Base-by-base conservation (phyloP, 306 rosid genomes). In the Crataegus laevigata region DNA sequence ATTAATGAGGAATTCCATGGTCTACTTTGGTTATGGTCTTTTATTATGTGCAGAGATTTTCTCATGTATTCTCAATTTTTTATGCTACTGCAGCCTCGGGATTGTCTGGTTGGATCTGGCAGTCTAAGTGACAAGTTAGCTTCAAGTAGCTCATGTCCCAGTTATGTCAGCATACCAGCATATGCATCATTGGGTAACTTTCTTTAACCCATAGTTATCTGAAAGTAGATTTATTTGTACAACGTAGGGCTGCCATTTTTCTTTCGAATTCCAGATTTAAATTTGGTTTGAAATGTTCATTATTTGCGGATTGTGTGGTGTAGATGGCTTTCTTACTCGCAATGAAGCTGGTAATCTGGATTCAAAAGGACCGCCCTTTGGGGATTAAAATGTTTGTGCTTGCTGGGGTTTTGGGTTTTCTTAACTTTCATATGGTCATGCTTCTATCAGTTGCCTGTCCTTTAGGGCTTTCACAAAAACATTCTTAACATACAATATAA, bases 81-180 rank as follows among this genome's bases (percentile, higher is more conserved):
- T 19, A 70, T 78, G 19, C 69, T 73, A 30, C 72, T 81, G 84
- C 91, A 94, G 98, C 96, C 93, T 75, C 91, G 97, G 15, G 96
- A 92, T 72, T 94, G 99, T 80, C 84, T 32, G 61, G 52, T 60
- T 79, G 72, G 75, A 84, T 69, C 90, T 75, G 62, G 61, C 70
- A 34, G 50, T 65, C 79, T 74, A 78, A 85, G 74, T 75, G 87
- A 69, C 57, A 58, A 72, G 78, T 80, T 82, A 45, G 84, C 88
- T 75, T 85, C 90, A 8, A 81, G 78, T 76, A 30, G 42, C 68
- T 89, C 96, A 19, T 94, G 99, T 77, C 99, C 99, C 58, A 45
- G 6, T 64, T 94, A 89, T 59, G 82, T 94, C 71, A 84, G 89
- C 87, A 78, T 94, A 85, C 99, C 99, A 36, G 83, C 79, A 74